Evolutionary conservation across 768 basidiomycete genomes (phyloP).

Genomic region (Mycena olivaceomarginata): DNA sequence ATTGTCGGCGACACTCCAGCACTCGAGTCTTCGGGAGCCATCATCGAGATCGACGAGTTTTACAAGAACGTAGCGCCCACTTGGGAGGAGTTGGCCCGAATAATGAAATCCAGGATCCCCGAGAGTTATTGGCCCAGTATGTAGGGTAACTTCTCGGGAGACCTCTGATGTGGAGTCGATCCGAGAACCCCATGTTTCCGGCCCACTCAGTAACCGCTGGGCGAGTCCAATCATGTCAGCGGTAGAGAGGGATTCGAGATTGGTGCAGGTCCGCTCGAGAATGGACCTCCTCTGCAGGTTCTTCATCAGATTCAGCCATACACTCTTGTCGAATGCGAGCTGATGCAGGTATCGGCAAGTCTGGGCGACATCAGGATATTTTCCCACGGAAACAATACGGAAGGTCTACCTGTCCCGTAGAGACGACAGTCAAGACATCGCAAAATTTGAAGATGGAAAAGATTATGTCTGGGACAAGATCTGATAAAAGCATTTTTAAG

Average conservation of each 20-base stretch:
- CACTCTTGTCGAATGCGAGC: constrained; percentile 5
- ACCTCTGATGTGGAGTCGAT: neutral
- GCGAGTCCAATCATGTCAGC: neutral
- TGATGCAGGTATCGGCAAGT: neutral
- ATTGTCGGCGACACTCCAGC: neutral
- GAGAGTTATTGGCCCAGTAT: neutral
- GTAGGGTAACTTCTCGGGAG: neutral
- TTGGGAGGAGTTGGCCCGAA: neutral
- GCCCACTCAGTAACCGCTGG: neutral
- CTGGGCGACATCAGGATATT: neutral
- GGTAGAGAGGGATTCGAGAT: neutral
- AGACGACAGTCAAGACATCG: neutral
- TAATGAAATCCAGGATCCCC: neutral
- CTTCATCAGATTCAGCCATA: neutral
- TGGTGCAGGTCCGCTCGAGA: neutral
- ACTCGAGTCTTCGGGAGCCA: neutral
- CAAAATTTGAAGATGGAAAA: neutral
- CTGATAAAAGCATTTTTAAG: neutral
- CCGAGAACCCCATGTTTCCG: neutral
- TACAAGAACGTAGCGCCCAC: neutral
- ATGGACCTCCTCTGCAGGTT: neutral
- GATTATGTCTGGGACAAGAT: neutral
- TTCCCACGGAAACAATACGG: neutral
- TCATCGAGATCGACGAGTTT: neutral
- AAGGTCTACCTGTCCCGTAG: neutral